These are phyloP conservation scores for Peronospora belbahrii DNA, from an alignment of 352 stramenopile genomes.

Conservation along the genomic window DNA sequence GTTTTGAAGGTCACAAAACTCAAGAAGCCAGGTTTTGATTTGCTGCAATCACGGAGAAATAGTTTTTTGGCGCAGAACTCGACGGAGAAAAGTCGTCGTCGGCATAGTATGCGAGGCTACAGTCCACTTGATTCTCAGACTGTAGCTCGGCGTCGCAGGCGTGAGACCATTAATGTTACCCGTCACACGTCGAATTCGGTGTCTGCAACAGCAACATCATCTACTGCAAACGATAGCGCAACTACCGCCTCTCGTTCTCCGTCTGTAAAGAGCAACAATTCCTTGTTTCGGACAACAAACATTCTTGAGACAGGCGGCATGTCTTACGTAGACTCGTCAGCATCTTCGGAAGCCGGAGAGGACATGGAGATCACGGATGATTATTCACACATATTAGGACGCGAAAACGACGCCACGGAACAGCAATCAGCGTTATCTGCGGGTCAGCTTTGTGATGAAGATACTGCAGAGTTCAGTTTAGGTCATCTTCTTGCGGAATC, in stretches of 20 bases:
- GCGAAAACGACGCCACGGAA: slow-evolving; percentile 1
- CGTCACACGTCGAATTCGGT: slow-evolving; percentile 4
- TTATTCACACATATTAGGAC: slow-evolving; percentile 32
- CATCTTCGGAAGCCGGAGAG: slow-evolving; percentile 67
- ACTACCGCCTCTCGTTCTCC: slow-evolving; percentile 9
- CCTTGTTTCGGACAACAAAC: slow-evolving; percentile 37
- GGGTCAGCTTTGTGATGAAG: slow-evolving; percentile 24
- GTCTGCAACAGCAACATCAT: slow-evolving; percentile 5
- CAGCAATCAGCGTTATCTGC: slow-evolving; percentile 3
- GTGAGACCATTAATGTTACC: slow-evolving; percentile 31
- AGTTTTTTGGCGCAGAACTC: slow-evolving; percentile 25
- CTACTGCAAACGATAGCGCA: slow-evolving; percentile 1
- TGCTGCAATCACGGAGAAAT: slow-evolving; percentile 20
- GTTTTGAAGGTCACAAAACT: not conserved
- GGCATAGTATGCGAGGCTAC: slow-evolving; percentile 61
- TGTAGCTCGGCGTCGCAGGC: slow-evolving; percentile 47
- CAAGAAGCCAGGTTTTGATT: slow-evolving; percentile 25
- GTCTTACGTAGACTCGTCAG: slow-evolving; percentile 69
- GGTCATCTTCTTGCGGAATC: slow-evolving; percentile 50
- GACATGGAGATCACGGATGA: slow-evolving; percentile 86
- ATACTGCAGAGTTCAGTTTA: slow-evolving; percentile 61
- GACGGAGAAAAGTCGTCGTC: slow-evolving; percentile 31
- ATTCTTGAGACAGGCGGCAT: slow-evolving; percentile 20
- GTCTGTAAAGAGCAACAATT: slow-evolving; percentile 17
- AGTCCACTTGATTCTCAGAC: slow-evolving; percentile 73